Conservation (phyloP, 2,329 filamentous ascomycete genomes). For the Coniochaeta hoffmannii region DNA sequence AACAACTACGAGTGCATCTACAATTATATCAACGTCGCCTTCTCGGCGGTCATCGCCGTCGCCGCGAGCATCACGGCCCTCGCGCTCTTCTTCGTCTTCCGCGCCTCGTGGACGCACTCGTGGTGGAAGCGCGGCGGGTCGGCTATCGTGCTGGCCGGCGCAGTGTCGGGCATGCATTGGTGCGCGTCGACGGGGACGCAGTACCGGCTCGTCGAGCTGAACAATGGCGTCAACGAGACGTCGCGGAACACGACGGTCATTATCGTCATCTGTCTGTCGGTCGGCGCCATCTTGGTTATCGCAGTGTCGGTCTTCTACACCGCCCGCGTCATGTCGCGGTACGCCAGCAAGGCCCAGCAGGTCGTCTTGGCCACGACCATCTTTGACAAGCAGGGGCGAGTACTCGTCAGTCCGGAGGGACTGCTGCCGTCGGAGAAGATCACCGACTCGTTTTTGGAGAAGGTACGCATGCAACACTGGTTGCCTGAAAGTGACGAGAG, state of each 20-base stretch:
- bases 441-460: slow-evolving; percentile 67
- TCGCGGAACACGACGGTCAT: slow-evolving; percentile 62
- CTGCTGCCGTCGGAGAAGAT: slow-evolving; percentile 67
- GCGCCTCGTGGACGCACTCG: slow-evolving; percentile 67
- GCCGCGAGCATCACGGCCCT: slow-evolving; percentile 64
- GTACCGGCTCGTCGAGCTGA: slow-evolving; percentile 50
- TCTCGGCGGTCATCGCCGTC: slow-evolving; percentile 64
- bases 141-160: slow-evolving; percentile 60
- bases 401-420: slow-evolving; percentile 64
- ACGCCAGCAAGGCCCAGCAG: slow-evolving; percentile 53
- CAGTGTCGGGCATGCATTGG: slow-evolving; percentile 86
- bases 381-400: slow-evolving; percentile 58
- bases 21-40: slow-evolving; percentile 50
- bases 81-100: slow-evolving; percentile 69
- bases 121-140: slow-evolving; percentile 69
- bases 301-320: slow-evolving; percentile 47
- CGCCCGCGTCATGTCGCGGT: slow-evolving; percentile 43
- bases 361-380: slow-evolving; percentile 53
- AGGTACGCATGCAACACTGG: slow-evolving; percentile 28
- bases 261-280: slow-evolving; percentile 62
- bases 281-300: slow-evolving; percentile 54
- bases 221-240: slow-evolving; percentile 30
- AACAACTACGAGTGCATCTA: slow-evolving; percentile 67
- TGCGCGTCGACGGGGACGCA: slow-evolving; percentile 64
- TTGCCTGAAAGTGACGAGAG: background rate